Evolutionary conservation across 306 rosid genomes (phyloP).

Genomic region (Rosa rugosa): DNA sequence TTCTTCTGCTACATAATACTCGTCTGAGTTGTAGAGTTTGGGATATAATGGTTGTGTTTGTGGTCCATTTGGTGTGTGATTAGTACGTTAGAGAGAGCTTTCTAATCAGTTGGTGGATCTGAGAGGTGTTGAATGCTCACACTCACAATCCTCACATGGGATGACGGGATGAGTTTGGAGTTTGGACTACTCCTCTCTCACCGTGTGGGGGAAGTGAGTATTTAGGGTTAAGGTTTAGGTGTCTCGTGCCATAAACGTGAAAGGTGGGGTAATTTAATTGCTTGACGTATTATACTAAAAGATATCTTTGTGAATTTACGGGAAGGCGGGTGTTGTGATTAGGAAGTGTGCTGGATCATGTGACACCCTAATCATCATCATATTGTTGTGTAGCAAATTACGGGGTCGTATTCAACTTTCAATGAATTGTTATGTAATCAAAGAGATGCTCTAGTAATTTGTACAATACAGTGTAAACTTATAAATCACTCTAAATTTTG

Average conservation of each 20-base stretch:
- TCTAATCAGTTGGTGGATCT: conserved; percentile 8
- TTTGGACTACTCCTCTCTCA: neutral
- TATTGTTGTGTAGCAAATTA: neutral
- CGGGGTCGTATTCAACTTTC: neutral
- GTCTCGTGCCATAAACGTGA: conserved; percentile 64
- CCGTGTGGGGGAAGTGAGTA: neutral
- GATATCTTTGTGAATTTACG: neutral
- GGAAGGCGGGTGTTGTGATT: neutral
- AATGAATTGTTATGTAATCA: neutral
- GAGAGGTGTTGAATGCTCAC: conserved; percentile 2
- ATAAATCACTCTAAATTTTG: no score
- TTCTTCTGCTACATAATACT: neutral
- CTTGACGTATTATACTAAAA: neutral
- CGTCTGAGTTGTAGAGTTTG: neutral
- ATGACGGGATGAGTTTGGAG: conserved; percentile 8
- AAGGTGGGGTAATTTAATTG: conserved; percentile 27
- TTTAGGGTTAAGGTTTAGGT: conserved; percentile 8
- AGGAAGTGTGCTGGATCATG: neutral
- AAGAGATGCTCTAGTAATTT: neutral
- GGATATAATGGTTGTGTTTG: neutral
- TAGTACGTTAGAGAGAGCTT: neutral
- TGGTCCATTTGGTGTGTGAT: neutral
- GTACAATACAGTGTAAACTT: neutral
- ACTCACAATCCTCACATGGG: conserved; percentile 38
- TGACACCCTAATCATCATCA: neutral